phyloP scores from a whole-genome alignment of 305 asterid species.

The Rubia tinctorum region DNA sequence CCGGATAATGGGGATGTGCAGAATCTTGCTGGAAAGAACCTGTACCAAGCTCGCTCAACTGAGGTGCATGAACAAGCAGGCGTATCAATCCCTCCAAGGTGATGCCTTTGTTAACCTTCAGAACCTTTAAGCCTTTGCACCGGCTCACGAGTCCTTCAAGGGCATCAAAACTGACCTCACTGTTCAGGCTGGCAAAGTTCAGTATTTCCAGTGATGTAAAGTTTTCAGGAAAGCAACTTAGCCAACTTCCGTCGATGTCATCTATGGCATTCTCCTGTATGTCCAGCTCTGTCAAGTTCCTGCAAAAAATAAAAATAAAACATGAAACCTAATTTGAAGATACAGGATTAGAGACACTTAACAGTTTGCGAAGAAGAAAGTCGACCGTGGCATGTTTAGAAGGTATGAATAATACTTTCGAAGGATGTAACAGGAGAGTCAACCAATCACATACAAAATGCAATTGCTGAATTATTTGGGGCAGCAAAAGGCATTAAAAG shows the following conservation, averaged over 20 bases:
- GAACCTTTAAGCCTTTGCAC: constrained; percentile 58
- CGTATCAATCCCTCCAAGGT: constrained; percentile 51
- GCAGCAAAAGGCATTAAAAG: not conserved
- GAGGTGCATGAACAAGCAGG: constrained; percentile 61
- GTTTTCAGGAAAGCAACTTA: constrained; percentile 72
- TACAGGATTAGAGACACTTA: not conserved
- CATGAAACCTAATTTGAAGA: not conserved
- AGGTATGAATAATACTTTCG: not conserved
- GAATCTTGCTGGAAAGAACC: constrained; percentile 71
- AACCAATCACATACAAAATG: not conserved
- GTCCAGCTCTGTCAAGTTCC: constrained; percentile 82
- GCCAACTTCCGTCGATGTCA: constrained; percentile 59
- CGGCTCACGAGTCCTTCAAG: constrained; percentile 67
- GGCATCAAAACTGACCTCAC: constrained; percentile 63
- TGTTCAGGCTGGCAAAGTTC: constrained; percentile 58
- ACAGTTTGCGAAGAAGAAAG: not conserved
- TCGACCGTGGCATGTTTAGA: not conserved
- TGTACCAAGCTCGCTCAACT: constrained; percentile 60
- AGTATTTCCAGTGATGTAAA: constrained; percentile 63
- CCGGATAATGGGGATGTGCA: constrained; percentile 41
- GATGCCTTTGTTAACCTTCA: constrained; percentile 63
- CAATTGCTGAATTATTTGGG: not conserved
- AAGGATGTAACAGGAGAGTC: not conserved
- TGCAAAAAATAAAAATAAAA: constrained; percentile 28
- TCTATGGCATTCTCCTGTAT: constrained; percentile 65